These are phyloP conservation scores for Tetracentron sinense DNA, from an alignment of 164 flowering plant genomes.

Conservation along the genomic window DNA sequence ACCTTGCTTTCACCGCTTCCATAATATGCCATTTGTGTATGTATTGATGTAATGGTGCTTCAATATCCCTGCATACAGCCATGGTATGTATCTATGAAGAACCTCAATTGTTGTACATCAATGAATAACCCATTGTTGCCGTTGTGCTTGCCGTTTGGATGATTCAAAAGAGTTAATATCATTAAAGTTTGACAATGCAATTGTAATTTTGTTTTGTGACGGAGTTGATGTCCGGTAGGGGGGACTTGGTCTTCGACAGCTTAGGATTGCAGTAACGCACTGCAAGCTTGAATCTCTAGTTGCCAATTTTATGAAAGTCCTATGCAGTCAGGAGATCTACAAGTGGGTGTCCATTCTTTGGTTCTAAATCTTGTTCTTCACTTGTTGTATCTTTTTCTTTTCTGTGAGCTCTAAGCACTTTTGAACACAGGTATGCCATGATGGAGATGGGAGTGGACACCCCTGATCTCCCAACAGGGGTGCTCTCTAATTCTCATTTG, in stretches of 20 bases:
- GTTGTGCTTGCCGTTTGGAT: too few relatives aligned
- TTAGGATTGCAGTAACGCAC: conserved; percentile 62
- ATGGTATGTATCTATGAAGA: too few relatives aligned
- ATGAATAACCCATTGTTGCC: too few relatives aligned
- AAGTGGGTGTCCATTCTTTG: conserved; percentile 23
- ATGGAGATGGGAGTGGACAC: conserved; percentile 79
- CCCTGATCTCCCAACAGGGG: conserved; percentile 70
- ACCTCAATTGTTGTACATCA: too few relatives aligned
- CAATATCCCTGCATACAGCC: too few relatives aligned
- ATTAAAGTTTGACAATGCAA: too few relatives aligned
- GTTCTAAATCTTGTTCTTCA: neutral
- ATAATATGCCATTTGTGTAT: too few relatives aligned
- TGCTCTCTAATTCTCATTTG: conserved; percentile 58
- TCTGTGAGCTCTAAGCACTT: neutral
- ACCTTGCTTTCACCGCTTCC: too few relatives aligned
- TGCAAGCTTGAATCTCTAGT: conserved; percentile 63
- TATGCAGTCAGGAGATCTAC: conserved; percentile 78
- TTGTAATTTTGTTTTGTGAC: conserved; percentile 24
- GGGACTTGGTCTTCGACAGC: conserved; percentile 68
- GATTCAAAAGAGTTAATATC: too few relatives aligned
- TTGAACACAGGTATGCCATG: conserved; percentile 52
- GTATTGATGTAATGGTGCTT: too few relatives aligned
- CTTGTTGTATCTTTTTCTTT: neutral
- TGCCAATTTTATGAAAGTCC: conserved; percentile 65
- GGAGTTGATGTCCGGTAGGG: conserved; percentile 76